Percentiles rank a stretch among this genome's conserved stretches.
Evolutionary conservation across 164 flowering plant species (phyloP).

Genomic region (Sedum album): DNA sequence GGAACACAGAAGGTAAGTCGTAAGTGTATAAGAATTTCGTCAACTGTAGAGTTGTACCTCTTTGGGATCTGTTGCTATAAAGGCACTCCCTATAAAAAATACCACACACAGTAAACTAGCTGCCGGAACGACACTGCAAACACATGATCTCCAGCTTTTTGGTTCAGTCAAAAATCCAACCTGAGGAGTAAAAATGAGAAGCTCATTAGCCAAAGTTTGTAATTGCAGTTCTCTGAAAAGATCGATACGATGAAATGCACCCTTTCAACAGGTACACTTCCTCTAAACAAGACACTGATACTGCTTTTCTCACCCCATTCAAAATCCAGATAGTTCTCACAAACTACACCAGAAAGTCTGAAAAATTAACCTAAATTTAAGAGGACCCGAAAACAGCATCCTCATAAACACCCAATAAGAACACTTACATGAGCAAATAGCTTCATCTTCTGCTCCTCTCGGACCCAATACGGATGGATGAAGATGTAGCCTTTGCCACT

Average conservation of each 20-base stretch:
- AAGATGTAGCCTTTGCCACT: not conserved
- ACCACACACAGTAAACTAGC: not conserved
- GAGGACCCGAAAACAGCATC: not conserved
- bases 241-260: no score
- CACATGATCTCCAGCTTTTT: constrained; percentile 5
- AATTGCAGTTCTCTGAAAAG: not conserved
- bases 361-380: not conserved
- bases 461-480: not conserved
- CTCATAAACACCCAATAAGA: not conserved
- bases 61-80: not conserved
- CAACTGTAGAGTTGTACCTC: not conserved
- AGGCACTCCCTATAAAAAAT: constrained; percentile 5
- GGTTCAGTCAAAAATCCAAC: not conserved
- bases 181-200: not conserved
- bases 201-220: not conserved
- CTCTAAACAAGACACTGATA: no score
- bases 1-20: not conserved
- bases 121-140: not conserved
- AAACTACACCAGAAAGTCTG: not conserved
- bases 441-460: not conserved
- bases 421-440: not conserved
- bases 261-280: no score
- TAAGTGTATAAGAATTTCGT: not conserved
- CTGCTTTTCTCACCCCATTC: no score
- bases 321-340: no score